Percentiles rank a stretch among this genome's conserved stretches.
Conservation (phyloP, 2,329 filamentous ascomycete species). For the Remersonia thermophila region DNA sequence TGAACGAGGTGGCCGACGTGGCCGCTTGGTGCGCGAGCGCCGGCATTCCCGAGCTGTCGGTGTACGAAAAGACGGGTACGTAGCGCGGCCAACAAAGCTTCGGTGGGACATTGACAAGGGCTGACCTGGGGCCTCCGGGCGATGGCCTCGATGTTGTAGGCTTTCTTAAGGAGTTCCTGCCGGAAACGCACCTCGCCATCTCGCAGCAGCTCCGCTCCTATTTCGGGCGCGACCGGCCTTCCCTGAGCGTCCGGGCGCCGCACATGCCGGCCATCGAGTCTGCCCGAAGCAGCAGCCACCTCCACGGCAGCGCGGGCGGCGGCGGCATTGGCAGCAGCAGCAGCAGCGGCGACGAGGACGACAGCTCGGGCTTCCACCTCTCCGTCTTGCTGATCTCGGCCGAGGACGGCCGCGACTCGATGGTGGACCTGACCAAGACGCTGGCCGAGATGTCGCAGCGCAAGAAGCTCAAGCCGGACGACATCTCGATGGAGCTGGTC, state of each 20-base stretch:
- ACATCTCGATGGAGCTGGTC: conserved; percentile 77
- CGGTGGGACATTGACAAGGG: too few relatives aligned
- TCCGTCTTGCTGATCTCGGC: conserved; percentile 68
- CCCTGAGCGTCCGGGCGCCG: conserved; percentile 60
- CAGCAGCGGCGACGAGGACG: conserved; percentile 20
- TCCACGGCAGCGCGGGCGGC: conserved; percentile 23
- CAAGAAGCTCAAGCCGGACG: conserved; percentile 64
- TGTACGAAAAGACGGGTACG: conserved; percentile 86
- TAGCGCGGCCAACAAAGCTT: too few relatives aligned
- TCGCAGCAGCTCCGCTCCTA: conserved; percentile 72
- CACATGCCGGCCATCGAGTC: conserved; percentile 50
- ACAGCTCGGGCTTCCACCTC: conserved; percentile 30
- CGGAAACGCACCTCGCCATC: conserved; percentile 70
- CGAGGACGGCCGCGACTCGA: conserved; percentile 81
- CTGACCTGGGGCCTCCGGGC: too few relatives aligned
- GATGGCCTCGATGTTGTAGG: too few relatives aligned
- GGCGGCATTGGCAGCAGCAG: conserved; percentile 2
- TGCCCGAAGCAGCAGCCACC: conserved; percentile 23
- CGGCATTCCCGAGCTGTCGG: conserved; percentile 73
- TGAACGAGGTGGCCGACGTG: conserved; percentile 85
- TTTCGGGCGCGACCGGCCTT: conserved; percentile 64
- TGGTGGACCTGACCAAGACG: conserved; percentile 91
- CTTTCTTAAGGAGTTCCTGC: conserved; percentile 76
- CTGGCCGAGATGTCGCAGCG: conserved; percentile 90
- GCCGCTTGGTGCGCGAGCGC: conserved; percentile 87